Percentiles rank a stretch among this genome's conserved stretches.
These are phyloP conservation scores for Wickerhamomyces chaumierensis DNA, from an alignment of 805 yeast genomes.

Conservation along the genomic window DNA sequence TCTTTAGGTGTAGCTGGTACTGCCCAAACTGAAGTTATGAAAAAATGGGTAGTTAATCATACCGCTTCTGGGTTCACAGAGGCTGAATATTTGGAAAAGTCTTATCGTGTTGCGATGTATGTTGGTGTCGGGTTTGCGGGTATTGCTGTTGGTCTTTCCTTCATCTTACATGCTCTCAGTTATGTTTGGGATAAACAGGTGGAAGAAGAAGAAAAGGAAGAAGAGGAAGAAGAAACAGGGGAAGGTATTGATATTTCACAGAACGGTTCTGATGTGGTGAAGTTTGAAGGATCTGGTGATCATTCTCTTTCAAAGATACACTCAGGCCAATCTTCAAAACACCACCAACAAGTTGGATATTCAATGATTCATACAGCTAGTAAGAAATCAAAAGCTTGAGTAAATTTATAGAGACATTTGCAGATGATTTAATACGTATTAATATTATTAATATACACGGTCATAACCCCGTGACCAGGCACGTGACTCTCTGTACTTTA, in stretches of 20 bases:
- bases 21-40: conserved; percentile 35
- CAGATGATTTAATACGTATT: too few species aligned
- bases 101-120: conserved; percentile 48
- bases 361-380: neutral
- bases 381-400: too few species aligned
- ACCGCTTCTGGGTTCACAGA: neutral
- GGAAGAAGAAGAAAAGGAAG: neutral
- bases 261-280: too few species aligned
- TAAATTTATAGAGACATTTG: too few species aligned
- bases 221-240: neutral
- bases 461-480: too few species aligned
- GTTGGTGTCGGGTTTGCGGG: conserved; percentile 53
- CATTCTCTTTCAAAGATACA: too few species aligned
- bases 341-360: neutral
- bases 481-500: too few species aligned
- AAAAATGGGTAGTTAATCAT: conserved; percentile 8
- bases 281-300: too few species aligned
- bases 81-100: conserved; percentile 20
- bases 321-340: too few species aligned
- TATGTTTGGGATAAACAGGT: conserved; percentile 3
- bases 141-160: conserved; percentile 22
- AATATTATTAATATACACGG: too few species aligned
- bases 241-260: too few species aligned
- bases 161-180: conserved; percentile 4
- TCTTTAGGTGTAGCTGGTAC: conserved; percentile 64